Conservation (phyloP, 2,329 filamentous ascomycete genomes). For the Aspergillus fischeri region DNA sequence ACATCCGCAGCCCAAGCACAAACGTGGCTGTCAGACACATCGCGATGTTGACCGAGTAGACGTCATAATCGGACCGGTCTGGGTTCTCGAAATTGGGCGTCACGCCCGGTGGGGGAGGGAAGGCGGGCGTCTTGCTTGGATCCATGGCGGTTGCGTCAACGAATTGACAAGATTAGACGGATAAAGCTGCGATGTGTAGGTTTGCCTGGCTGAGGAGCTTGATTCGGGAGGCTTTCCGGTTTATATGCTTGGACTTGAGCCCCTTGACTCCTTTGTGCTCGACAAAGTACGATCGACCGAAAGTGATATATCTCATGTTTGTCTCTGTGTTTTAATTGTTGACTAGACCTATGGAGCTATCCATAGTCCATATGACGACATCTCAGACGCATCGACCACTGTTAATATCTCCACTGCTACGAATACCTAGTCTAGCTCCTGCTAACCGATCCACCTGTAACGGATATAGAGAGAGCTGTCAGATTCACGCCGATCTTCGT, state of each 20-base stretch:
- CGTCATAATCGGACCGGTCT: constrained; percentile 4
- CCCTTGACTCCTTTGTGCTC: background rate
- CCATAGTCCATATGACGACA: too few relatives aligned
- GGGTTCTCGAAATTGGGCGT: background rate
- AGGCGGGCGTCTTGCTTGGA: constrained; percentile 8
- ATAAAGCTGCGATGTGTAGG: background rate
- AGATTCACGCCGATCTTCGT: background rate
- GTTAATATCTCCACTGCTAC: too few relatives aligned
- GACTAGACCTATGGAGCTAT: background rate
- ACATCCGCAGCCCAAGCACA: constrained; percentile 6
- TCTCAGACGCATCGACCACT: too few relatives aligned
- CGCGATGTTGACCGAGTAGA: constrained; percentile 11
- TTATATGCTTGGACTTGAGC: background rate
- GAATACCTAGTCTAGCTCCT: too few relatives aligned
- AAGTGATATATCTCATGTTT: background rate
- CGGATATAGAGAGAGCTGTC: background rate
- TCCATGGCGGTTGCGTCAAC: background rate
- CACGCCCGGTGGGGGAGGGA: constrained; percentile 1
- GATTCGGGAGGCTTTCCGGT: background rate
- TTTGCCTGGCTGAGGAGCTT: background rate
- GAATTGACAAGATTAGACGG: background rate
- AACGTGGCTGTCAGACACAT: constrained; percentile 7
- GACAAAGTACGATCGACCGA: background rate
- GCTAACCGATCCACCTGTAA: too few relatives aligned
- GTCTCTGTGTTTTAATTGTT: background rate